Percentiles rank a stretch among this genome's conserved stretches.
phyloP scores from a whole-genome alignment of 805 yeast species.

The Starmerella scarabaei region DNA sequence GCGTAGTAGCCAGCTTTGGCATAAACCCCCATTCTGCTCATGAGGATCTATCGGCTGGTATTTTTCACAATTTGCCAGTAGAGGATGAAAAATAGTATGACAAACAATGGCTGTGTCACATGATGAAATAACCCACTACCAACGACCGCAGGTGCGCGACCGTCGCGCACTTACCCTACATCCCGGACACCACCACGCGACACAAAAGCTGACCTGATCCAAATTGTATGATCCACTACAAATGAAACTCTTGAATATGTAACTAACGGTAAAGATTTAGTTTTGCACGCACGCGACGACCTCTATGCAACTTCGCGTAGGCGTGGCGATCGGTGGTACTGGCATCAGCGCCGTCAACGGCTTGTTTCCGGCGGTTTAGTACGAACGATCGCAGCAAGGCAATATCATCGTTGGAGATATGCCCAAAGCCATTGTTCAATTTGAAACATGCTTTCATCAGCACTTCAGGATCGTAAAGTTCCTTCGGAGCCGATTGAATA shows the following conservation, averaged over 20 bases:
- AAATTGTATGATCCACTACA: too few species aligned
- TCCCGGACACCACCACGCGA: too few species aligned
- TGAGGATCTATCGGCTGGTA: background rate
- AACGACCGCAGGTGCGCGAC: too few species aligned
- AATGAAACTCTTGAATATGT: too few species aligned
- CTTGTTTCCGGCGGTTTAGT: constrained; percentile 30
- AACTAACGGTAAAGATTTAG: constrained; percentile 18
- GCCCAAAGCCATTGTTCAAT: constrained; percentile 57
- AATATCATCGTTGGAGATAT: constrained; percentile 71
- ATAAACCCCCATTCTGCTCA: background rate
- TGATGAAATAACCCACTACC: background rate
- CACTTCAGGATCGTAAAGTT: constrained; percentile 42
- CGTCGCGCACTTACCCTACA: too few species aligned
- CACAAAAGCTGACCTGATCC: too few species aligned
- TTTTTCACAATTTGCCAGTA: background rate
- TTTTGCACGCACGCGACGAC: constrained; percentile 21
- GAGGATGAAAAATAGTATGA: background rate
- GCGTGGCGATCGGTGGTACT: constrained; percentile 21
- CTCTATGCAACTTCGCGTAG: constrained; percentile 22
- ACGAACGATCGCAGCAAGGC: constrained; percentile 68
- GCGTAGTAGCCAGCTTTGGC: background rate
- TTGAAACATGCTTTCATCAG: constrained; percentile 66
- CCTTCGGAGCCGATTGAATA: constrained; percentile 62
- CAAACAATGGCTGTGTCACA: background rate
- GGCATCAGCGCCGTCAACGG: constrained; percentile 9